phyloP scores from a whole-genome alignment of 164 flowering plant species.

The Taxillus chinensis region DNA sequence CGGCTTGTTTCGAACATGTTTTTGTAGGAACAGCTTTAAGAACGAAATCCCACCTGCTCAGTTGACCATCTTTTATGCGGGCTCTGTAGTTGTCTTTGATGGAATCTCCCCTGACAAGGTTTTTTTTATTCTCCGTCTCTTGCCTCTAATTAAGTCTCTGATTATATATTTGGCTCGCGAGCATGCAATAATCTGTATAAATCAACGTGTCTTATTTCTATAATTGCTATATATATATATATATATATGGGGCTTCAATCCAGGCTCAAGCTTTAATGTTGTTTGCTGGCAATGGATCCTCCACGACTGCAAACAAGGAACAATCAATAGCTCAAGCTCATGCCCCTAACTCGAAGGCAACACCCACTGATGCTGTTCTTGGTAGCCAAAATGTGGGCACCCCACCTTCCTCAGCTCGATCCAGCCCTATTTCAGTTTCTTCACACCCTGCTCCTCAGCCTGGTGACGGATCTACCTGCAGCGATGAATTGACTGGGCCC shows the following conservation, averaged over 20 bases:
- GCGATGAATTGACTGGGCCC: conserved; percentile 33
- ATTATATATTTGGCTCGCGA: too few relatives aligned
- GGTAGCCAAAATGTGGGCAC: conserved; percentile 26
- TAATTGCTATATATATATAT: too few relatives aligned
- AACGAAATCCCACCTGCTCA: conserved; percentile 37
- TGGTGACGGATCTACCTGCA: conserved; percentile 38
- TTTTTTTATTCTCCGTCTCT: conserved; percentile 5
- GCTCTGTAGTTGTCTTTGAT: conserved; percentile 63
- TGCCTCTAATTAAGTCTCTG: neutral
- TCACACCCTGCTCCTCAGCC: conserved; percentile 50
- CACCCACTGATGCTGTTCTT: conserved; percentile 28
- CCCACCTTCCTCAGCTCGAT: conserved; percentile 35
- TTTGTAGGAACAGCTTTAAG: conserved; percentile 36
- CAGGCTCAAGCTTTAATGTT: conserved; percentile 90
- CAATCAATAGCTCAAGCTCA: conserved; percentile 28
- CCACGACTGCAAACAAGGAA: conserved; percentile 17
- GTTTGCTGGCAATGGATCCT: conserved; percentile 63
- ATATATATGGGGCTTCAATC: conserved; percentile 6
- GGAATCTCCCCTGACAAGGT: conserved; percentile 86
- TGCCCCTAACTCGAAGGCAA: conserved; percentile 24
- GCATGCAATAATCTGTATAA: too few relatives aligned
- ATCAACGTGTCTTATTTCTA: neutral
- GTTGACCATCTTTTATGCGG: conserved; percentile 76
- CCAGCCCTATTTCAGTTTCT: conserved; percentile 63
- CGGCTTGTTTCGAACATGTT: neutral